Percentiles rank a stretch among this genome's conserved stretches.
Conservation (phyloP, 2,329 filamentous ascomycete species). For the Biscogniauxia sp. region DNA sequence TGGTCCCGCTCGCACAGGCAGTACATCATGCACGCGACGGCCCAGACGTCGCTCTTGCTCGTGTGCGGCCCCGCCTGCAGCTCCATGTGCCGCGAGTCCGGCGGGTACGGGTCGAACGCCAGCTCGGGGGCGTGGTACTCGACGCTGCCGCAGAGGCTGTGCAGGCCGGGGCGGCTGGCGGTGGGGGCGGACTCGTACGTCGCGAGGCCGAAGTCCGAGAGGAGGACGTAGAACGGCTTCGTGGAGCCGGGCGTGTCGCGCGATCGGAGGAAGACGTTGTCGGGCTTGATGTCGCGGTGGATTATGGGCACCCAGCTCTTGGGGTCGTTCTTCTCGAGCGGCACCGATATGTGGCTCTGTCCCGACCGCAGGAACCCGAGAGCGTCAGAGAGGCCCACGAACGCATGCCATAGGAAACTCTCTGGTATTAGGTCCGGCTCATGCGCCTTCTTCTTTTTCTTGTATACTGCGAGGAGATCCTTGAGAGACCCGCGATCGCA, state of each 20-base stretch:
- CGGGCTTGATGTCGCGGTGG: conserved; percentile 23
- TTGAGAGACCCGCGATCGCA: conserved; percentile 7
- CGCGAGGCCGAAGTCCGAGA: conserved; percentile 19
- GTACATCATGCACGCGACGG: conserved; percentile 13
- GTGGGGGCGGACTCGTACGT: neutral
- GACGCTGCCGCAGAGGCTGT: conserved; percentile 4
- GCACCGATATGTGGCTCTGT: conserved; percentile 8
- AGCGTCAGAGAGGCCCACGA: conserved; percentile 16
- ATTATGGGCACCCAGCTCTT: conserved; percentile 14
- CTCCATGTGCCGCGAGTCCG: neutral
- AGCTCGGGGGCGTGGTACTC: conserved; percentile 21
- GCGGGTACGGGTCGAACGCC: conserved; percentile 13
- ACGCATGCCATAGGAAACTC: conserved; percentile 21
- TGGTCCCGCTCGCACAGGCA: conserved; percentile 17
- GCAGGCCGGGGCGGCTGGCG: neutral
- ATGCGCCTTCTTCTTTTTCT: conserved; percentile 2
- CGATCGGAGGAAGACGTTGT: conserved; percentile 21
- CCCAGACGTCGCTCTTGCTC: conserved; percentile 16
- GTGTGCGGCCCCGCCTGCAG: conserved; percentile 13
- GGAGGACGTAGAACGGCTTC: conserved; percentile 16
- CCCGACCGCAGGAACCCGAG: conserved; percentile 18
- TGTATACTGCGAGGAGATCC: conserved; percentile 10
- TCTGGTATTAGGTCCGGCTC: conserved; percentile 10
- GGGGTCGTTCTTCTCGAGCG: conserved; percentile 6
- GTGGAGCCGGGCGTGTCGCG: conserved; percentile 16